Percentiles rank a stretch among this genome's conserved stretches.
These are phyloP conservation scores for Mentha longifolia DNA, from an alignment of 257 asterid species.

Conservation along the genomic window DNA sequence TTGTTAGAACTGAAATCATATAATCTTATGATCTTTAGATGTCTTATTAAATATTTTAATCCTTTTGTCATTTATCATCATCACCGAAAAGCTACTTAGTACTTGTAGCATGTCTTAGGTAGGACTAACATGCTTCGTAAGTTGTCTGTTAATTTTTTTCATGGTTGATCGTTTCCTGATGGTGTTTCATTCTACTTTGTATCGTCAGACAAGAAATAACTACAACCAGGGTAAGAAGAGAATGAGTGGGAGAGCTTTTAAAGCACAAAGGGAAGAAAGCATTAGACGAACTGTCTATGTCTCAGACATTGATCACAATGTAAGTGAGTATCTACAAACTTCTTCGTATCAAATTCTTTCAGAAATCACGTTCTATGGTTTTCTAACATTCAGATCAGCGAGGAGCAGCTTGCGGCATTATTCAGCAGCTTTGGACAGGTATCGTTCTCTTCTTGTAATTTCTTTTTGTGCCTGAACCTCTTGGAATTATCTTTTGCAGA, in stretches of 20 bases:
- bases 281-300: conserved; percentile 92
- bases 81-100: background rate
- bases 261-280: conserved; percentile 90
- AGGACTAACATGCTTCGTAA: background rate
- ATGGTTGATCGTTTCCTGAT: background rate
- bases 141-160: background rate
- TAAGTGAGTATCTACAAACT: conserved; percentile 39
- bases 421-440: conserved; percentile 87
- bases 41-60: background rate
- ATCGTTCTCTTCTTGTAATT: conserved; percentile 31
- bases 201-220: conserved; percentile 67
- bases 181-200: conserved; percentile 16
- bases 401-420: conserved; percentile 88
- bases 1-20: background rate
- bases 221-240: conserved; percentile 66
- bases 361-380: conserved; percentile 31
- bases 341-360: background rate
- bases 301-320: conserved; percentile 85
- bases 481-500: background rate
- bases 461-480: background rate
- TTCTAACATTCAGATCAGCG: conserved; percentile 63
- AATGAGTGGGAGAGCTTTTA: conserved; percentile 68
- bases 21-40: conserved; percentile 15
- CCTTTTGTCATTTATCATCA: background rate
- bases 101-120: background rate